These are phyloP conservation scores for Paecilomyces sp. DNA, from an alignment of 2,329 filamentous ascomycete species.

Conservation along the genomic window DNA sequence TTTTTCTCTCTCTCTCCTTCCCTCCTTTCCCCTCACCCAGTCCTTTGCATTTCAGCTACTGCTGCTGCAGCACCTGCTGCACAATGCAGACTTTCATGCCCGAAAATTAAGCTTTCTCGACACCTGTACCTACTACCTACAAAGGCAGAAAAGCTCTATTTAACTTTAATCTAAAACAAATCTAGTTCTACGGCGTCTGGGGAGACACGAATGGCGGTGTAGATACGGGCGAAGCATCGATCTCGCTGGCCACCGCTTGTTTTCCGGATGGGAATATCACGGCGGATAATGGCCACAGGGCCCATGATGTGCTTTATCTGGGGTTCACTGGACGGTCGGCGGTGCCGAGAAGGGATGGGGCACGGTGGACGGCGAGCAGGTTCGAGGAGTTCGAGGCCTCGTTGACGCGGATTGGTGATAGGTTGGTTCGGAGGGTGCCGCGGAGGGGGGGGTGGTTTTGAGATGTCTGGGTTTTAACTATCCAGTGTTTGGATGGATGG, in stretches of 20 bases:
- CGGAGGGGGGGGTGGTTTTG: neutral
- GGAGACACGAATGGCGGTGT: conserved; percentile 55
- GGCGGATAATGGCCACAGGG: conserved; percentile 50
- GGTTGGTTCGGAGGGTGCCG: conserved; percentile 1
- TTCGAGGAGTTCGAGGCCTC: conserved; percentile 39
- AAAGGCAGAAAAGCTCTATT: no score
- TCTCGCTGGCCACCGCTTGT: conserved; percentile 52
- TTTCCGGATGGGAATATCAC: conserved; percentile 45
- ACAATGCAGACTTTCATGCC: neutral
- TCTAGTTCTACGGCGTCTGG: conserved; percentile 52
- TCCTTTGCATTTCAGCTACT: neutral
- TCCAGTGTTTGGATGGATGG: no score
- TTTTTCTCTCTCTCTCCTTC: neutral
- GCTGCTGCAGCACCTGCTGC: neutral
- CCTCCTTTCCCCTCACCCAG: neutral
- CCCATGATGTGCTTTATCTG: conserved; percentile 55
- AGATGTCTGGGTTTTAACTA: neutral
- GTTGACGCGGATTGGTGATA: conserved; percentile 14
- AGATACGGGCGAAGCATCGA: conserved; percentile 50
- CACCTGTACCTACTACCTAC: neutral
- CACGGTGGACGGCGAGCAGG: conserved; percentile 48
- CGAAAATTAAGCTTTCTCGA: neutral
- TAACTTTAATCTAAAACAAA: neutral
- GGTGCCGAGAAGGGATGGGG: conserved; percentile 47
- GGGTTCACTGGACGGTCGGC: conserved; percentile 53